Evolutionary conservation across 2,329 filamentous ascomycete genomes (phyloP).

Genomic region (Rachicladosporium sp.): DNA sequence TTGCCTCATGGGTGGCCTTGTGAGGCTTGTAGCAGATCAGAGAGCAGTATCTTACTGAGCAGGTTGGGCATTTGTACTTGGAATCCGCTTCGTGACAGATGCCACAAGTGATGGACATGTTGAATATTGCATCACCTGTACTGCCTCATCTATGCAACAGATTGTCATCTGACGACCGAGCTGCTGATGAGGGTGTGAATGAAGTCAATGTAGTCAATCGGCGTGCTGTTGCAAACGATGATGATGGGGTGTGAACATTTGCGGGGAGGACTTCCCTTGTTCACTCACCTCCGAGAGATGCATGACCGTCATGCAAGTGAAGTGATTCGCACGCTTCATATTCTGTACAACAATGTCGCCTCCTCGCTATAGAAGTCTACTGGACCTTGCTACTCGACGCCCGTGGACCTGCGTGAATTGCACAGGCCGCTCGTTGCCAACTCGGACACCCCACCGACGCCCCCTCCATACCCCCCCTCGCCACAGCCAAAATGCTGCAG

Average conservation of each 20-base stretch:
- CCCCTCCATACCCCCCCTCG: conserved; percentile 4
- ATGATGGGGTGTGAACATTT: conserved; percentile 5
- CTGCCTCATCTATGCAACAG: not conserved
- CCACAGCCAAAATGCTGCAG: conserved; percentile 12
- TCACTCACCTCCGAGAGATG: conserved; percentile 10
- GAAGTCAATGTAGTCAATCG: not conserved
- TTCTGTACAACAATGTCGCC: conserved; percentile 14
- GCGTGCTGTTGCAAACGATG: not conserved
- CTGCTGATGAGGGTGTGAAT: not conserved
- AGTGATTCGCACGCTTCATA: not conserved
- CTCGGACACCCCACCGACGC: not conserved
- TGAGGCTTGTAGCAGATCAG: conserved; percentile 27
- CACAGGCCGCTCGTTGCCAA: too few species aligned
- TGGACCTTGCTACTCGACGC: conserved; percentile 13
- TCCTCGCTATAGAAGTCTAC: conserved; percentile 17
- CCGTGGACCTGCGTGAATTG: too few species aligned
- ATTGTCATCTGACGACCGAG: not conserved
- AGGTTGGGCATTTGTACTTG: conserved; percentile 40
- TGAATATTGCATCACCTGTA: conserved; percentile 6
- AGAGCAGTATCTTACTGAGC: conserved; percentile 33
- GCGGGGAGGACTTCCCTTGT: not conserved
- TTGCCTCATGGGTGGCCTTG: conserved; percentile 19
- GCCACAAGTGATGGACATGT: conserved; percentile 28
- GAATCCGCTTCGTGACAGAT: conserved; percentile 32
- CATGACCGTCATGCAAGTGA: conserved; percentile 2